Evolutionary conservation across 345 rosid genomes (phyloP).

Genomic region (Brassica nigra): DNA sequence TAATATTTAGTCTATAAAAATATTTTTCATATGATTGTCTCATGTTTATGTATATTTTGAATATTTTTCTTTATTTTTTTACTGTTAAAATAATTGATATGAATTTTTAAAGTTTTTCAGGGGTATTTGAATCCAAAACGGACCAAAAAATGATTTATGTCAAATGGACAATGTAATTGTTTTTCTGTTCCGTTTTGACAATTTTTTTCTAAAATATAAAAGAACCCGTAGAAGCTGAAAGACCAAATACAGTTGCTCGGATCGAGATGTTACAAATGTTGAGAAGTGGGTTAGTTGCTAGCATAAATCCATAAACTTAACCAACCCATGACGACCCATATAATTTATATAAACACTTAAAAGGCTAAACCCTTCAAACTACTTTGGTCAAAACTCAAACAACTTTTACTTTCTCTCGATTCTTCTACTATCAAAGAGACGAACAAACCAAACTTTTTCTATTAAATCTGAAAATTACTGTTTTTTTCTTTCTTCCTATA

Average conservation of each 20-base stretch:
- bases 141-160: too few relatives aligned
- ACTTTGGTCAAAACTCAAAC: slow-evolving; percentile 2
- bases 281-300: slow-evolving; percentile 5
- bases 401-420: slow-evolving; percentile 24
- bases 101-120: too few relatives aligned
- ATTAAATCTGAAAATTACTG: slow-evolving; percentile 31
- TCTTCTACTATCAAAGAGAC: slow-evolving; percentile 20
- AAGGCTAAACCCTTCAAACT: background rate
- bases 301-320: background rate
- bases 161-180: too few relatives aligned
- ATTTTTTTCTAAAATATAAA: background rate
- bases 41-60: too few relatives aligned
- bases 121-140: too few relatives aligned
- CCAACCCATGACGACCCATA: too few relatives aligned
- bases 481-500: slow-evolving; percentile 35
- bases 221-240: background rate
- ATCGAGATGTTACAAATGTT: slow-evolving; percentile 2
- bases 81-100: too few relatives aligned
- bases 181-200: background rate
- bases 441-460: slow-evolving; percentile 19
- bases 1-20: too few relatives aligned
- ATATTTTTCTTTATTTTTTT: too few relatives aligned
- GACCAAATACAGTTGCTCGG: background rate
- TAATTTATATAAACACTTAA: background rate
- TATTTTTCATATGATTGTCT: too few relatives aligned